phyloP scores from a whole-genome alignment of 495 filamentous ascomycete genomes.

The Massariosphaeria phaeospora region DNA sequence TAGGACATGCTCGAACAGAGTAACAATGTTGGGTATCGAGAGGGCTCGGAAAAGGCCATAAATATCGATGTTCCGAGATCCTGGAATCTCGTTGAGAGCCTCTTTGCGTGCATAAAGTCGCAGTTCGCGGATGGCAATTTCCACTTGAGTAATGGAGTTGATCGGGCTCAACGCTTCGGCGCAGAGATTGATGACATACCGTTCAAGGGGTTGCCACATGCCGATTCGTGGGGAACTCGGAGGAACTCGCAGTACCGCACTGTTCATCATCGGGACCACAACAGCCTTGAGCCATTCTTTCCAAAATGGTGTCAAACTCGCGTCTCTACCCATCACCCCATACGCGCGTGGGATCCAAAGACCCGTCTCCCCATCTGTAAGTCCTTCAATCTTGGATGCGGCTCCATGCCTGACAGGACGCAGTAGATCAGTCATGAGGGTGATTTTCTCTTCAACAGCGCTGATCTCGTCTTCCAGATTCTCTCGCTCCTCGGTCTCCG shows the following conservation, averaged over 20 bases:
- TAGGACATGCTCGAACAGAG: constrained; percentile 88
- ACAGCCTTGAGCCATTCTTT: constrained; percentile 96
- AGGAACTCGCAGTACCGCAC: constrained; percentile 73
- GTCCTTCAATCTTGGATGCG: constrained; percentile 92
- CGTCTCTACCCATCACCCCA: constrained; percentile 84
- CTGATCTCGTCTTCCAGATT: constrained; percentile 88
- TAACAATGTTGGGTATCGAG: constrained; percentile 83
- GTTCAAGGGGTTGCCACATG: constrained; percentile 93
- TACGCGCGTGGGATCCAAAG: constrained; percentile 95
- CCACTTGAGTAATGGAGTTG: constrained; percentile 91
- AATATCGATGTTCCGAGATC: constrained; percentile 85
- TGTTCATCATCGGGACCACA: constrained; percentile 89
- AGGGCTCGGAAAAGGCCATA: constrained; percentile 88
- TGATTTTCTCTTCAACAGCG: constrained; percentile 93
- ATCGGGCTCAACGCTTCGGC: constrained; percentile 89
- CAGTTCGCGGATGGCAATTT: constrained; percentile 83
- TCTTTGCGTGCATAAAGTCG: constrained; percentile 90
- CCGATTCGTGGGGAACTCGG: constrained; percentile 85
- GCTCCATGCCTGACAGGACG: constrained; percentile 89
- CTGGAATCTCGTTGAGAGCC: constrained; percentile 88
- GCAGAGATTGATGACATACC: constrained; percentile 96
- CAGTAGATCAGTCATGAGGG: constrained; percentile 90
- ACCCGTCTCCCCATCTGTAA: constrained; percentile 92
- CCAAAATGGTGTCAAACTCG: constrained; percentile 85
- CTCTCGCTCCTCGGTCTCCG: constrained; percentile 76